These are phyloP conservation scores for Volvariella volvacea DNA, from an alignment of 1,284 basidiomycete species.

Conservation along the genomic window DNA sequence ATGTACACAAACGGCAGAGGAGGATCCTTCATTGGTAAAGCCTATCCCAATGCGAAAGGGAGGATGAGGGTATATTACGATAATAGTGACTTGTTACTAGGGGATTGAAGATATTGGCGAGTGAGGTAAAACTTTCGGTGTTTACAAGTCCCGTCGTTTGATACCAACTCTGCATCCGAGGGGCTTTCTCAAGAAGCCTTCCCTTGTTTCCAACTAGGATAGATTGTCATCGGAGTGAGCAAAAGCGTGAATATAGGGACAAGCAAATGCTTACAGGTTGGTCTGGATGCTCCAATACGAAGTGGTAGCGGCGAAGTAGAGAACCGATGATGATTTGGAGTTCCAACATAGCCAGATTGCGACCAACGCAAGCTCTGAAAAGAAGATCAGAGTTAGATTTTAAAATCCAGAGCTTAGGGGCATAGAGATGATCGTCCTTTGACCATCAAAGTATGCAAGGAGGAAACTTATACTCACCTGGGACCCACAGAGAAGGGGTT, in stretches of 20 bases:
- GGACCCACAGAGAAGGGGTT: slow-evolving; percentile 73
- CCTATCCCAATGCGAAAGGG: no score
- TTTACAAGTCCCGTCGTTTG: slow-evolving; percentile 37
- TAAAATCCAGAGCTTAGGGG: slow-evolving; percentile 6
- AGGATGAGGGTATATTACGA: no score
- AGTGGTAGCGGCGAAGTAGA: slow-evolving; percentile 65
- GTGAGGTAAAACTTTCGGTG: no score
- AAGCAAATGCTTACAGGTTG: slow-evolving; percentile 39
- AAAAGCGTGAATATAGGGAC: neutral
- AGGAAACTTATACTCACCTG: slow-evolving; percentile 29
- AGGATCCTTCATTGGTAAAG: no score
- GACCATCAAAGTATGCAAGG: neutral
- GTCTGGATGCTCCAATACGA: slow-evolving; percentile 53
- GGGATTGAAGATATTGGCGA: no score
- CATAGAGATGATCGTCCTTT: no score
- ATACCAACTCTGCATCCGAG: slow-evolving; percentile 61
- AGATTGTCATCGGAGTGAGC: slow-evolving; percentile 7
- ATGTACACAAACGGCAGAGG: no score
- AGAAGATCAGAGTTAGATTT: neutral
- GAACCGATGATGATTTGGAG: slow-evolving; percentile 69
- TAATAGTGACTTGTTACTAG: no score
- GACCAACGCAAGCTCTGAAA: slow-evolving; percentile 62
- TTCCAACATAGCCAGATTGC: slow-evolving; percentile 73
- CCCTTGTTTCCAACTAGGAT: slow-evolving; percentile 54
- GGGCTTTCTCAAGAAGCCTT: slow-evolving; percentile 79